phyloP scores from a whole-genome alignment of 495 filamentous ascomycete genomes.

The Xylaria longipes region DNA sequence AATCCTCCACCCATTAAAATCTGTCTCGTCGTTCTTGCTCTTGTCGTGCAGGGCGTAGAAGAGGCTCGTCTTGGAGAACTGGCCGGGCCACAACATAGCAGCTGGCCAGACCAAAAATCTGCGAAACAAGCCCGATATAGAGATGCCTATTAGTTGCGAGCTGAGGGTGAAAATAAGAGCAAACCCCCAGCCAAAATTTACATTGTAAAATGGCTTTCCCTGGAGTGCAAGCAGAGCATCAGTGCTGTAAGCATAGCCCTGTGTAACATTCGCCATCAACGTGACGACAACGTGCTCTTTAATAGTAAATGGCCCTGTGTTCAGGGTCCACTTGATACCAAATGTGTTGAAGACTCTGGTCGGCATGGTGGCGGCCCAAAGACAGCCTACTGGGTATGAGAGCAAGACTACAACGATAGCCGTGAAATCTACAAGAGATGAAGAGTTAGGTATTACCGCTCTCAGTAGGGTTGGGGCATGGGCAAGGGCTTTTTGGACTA shows the following conservation, averaged over 20 bases:
- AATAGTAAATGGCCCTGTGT: slow-evolving; percentile 68
- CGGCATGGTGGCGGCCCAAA: slow-evolving; percentile 62
- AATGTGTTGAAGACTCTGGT: slow-evolving; percentile 57
- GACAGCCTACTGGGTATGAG: slow-evolving; percentile 62
- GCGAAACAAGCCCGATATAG: slow-evolving; percentile 67
- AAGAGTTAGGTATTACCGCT: background rate
- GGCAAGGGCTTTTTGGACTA: background rate
- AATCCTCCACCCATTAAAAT: slow-evolving; percentile 64
- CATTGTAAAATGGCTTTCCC: slow-evolving; percentile 59
- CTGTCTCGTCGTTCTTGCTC: slow-evolving; percentile 54
- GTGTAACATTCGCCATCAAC: slow-evolving; percentile 59
- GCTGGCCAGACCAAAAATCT: slow-evolving; percentile 64
- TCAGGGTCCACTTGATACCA: slow-evolving; percentile 57
- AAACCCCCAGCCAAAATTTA: slow-evolving; percentile 66
- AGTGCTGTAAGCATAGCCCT: slow-evolving; percentile 58
- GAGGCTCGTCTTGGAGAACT: slow-evolving; percentile 63
- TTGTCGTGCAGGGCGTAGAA: slow-evolving; percentile 68
- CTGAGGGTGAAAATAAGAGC: slow-evolving; percentile 65
- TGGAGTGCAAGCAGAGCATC: slow-evolving; percentile 62
- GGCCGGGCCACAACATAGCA: slow-evolving; percentile 69
- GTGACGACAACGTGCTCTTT: slow-evolving; percentile 69
- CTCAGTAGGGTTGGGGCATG: background rate
- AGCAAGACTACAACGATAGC: slow-evolving; percentile 64
- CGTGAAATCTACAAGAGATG: slow-evolving; percentile 47
- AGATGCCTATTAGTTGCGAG: slow-evolving; percentile 70